Evolutionary conservation across 2,329 filamentous ascomycete species (phyloP).

Genomic region (Xylaria sp.): DNA sequence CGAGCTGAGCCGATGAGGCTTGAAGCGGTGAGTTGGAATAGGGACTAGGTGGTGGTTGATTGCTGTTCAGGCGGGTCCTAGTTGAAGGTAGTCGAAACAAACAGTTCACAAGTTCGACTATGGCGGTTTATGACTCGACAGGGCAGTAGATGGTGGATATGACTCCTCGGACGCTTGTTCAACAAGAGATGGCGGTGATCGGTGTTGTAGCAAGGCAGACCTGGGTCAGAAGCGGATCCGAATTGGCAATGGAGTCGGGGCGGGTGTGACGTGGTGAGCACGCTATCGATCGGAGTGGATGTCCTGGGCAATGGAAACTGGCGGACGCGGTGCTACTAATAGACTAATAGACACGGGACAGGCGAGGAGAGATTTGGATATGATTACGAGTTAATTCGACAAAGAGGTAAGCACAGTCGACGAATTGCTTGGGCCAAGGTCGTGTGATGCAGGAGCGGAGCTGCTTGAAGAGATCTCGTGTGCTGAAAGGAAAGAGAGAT

Average conservation of each 20-base stretch:
- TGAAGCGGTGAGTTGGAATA: constrained; percentile 3
- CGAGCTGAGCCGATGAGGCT: constrained; percentile 32
- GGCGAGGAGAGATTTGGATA: constrained; percentile 26
- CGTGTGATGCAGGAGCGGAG: constrained; percentile 35
- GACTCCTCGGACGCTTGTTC: constrained; percentile 49
- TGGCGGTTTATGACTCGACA: constrained; percentile 42
- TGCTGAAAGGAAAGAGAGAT: constrained; percentile 39
- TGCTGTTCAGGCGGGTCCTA: constrained; percentile 7
- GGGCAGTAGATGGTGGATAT: constrained; percentile 54
- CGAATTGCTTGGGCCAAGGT: constrained; percentile 29
- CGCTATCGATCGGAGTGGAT: constrained; percentile 32
- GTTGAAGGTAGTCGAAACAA: constrained; percentile 41
- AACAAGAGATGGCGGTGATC: constrained; percentile 30
- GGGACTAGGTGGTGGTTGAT: constrained; percentile 15
- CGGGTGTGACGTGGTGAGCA: constrained; percentile 43
- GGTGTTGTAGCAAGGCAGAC: constrained; percentile 34
- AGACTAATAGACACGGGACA: constrained; percentile 9
- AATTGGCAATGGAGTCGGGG: constrained; percentile 37
- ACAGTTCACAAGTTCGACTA: constrained; percentile 34
- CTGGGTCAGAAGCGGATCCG: constrained; percentile 39
- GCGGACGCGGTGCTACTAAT: constrained; percentile 30
- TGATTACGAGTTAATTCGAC: constrained; percentile 34
- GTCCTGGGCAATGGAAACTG: constrained; percentile 23
- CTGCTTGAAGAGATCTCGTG: constrained; percentile 36
- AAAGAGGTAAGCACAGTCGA: constrained; percentile 35